Evolutionary conservation across 192 early-diverging fungal species (phyloP).

Genomic region (Endogone sp.): DNA sequence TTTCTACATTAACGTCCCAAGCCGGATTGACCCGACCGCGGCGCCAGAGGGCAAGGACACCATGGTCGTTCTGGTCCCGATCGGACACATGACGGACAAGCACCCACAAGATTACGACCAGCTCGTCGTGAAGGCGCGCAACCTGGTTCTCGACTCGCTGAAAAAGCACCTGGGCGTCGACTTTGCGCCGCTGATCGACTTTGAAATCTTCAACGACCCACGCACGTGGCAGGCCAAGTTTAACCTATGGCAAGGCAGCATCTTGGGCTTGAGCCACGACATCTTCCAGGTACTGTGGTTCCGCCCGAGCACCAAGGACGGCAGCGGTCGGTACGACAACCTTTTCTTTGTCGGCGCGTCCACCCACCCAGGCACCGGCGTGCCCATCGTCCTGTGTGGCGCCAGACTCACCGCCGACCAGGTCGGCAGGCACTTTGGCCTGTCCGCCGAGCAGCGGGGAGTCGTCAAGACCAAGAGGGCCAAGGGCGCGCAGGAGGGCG

Average conservation of each 20-base stretch:
- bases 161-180: conserved; percentile 32
- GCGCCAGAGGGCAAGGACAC: conserved; percentile 43
- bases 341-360: conserved; percentile 59
- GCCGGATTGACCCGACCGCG: conserved; percentile 43
- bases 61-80: conserved; percentile 49
- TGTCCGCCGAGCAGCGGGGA: background rate
- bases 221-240: conserved; percentile 50
- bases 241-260: conserved; percentile 49
- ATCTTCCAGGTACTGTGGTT: conserved; percentile 52
- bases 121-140: conserved; percentile 32
- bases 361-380: conserved; percentile 59
- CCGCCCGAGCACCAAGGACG: conserved; percentile 45
- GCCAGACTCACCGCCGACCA: conserved; percentile 43
- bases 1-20: conserved; percentile 55
- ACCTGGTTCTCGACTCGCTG: conserved; percentile 32
- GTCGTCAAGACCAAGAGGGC: background rate
- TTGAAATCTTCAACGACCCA: conserved; percentile 47
- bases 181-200: conserved; percentile 36
- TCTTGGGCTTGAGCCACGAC: conserved; percentile 48
- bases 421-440: conserved; percentile 27
- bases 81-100: conserved; percentile 35
- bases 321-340: conserved; percentile 37
- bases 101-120: conserved; percentile 6
- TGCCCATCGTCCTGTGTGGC: conserved; percentile 53
- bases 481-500: background rate